Base-by-base conservation (phyloP, 306 rosid genomes). In the Vigna radiata region DNA sequence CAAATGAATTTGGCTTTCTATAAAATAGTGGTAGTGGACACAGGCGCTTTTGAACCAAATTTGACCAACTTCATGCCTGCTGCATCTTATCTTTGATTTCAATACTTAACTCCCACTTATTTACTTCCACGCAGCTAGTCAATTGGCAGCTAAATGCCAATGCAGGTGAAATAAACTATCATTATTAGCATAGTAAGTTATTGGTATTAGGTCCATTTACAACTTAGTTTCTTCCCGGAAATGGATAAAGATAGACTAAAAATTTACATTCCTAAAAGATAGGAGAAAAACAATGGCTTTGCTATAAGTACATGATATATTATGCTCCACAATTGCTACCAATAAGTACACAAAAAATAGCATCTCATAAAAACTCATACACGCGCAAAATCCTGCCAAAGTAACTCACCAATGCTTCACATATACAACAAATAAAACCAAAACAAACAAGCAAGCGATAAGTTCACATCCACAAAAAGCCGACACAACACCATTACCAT, bases 201-300 rank as follows among this genome's bases (percentile, higher is more conserved):
- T 14, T 3, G 7, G 65, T 59, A 21, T 36, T 36, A 36, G 8
- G 39, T 36, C 39, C 8, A 36, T 36, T 36, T 36, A 36, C 64
- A 11, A 9, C 64, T n/a, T 23, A 41, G 6, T 15, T 56, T 52
- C 27, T 9, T 54, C 21, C 33, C 12, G 19, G 33, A 44, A 52
- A 49, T 48, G 73, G 37, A 53, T 58, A 48, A n/a, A 6, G 8
- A 44, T 37, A 33, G 12, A 5, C 11, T 47, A 8, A 19, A 72
- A 47, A n/a, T 53, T 41, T 59, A 50, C 19, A 43, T 55, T 27
- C 73, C 64, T 64, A 47, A 58, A 31, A 76, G 44, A n/a, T 58
- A 16, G 23, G 3, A 23, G 6, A 31, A 36, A 58, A 29, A 27
- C 19, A 74, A 17, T 50, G 68, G 23, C 27, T 61, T 43, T 53